Conservation (phyloP, 805 yeast genomes). For the Wickerhamiella brachini region DNA sequence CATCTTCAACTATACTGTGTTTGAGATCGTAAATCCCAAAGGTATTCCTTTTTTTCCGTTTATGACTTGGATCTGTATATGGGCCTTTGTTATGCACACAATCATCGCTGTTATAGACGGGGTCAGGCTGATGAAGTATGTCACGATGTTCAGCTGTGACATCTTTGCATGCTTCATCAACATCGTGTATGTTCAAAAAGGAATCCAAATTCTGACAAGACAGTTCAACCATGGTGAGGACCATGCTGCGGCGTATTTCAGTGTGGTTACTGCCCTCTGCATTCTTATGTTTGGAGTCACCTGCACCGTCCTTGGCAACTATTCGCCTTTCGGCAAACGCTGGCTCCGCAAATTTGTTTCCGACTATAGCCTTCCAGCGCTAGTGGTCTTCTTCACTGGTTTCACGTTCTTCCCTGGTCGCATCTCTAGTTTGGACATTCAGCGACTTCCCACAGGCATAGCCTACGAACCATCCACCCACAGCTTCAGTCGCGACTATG, state of each 20-base stretch:
- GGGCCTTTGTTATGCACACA: slow-evolving; percentile 79
- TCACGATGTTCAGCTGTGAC: slow-evolving; percentile 77
- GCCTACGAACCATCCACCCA: slow-evolving; percentile 60
- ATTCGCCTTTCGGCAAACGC: slow-evolving; percentile 48
- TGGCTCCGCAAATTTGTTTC: slow-evolving; percentile 52
- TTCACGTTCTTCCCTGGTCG: slow-evolving; percentile 85
- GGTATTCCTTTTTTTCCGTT: slow-evolving; percentile 57
- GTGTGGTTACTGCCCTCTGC: slow-evolving; percentile 58
- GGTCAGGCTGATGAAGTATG: slow-evolving; percentile 51
- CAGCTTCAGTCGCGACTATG: slow-evolving; percentile 28
- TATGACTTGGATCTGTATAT: slow-evolving; percentile 90
- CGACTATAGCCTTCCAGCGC: slow-evolving; percentile 76
- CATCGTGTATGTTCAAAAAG: slow-evolving; percentile 78
- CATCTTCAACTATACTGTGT: slow-evolving; percentile 84
- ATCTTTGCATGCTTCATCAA: slow-evolving; percentile 88
- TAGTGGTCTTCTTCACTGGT: slow-evolving; percentile 83
- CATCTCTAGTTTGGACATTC: slow-evolving; percentile 41
- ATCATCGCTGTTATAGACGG: slow-evolving; percentile 55
- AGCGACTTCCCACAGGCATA: slow-evolving; percentile 51
- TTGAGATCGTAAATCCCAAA: slow-evolving; percentile 46
- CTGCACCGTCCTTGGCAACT: slow-evolving; percentile 41
- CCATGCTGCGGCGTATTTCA: slow-evolving; percentile 47
- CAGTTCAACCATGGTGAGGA: slow-evolving; percentile 42
- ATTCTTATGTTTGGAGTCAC: slow-evolving; percentile 69
- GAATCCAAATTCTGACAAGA: slow-evolving; percentile 61